Percentiles rank a stretch among this genome's conserved stretches.
Conservation (phyloP, 257 asterid species). For the Nicotiana noctiflora region DNA sequence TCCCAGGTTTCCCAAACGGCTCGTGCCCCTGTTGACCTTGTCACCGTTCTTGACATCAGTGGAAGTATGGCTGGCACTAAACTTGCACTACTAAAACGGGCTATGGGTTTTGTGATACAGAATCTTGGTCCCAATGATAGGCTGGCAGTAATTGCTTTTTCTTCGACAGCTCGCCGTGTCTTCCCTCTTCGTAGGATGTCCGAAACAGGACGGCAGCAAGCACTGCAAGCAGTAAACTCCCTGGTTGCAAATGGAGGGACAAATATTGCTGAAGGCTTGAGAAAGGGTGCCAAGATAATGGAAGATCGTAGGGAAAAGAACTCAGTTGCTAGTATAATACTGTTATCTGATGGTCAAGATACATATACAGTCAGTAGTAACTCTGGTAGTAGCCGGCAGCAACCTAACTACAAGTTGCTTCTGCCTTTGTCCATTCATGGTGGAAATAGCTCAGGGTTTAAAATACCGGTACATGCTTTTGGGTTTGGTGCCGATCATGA, state of each 20-base stretch:
- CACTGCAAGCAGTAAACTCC: constrained; percentile 81
- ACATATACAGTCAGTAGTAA: constrained; percentile 69
- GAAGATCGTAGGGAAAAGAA: constrained; percentile 79
- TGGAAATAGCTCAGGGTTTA: constrained; percentile 41
- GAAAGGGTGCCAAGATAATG: constrained; percentile 86
- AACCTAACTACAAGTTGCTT: constrained; percentile 53
- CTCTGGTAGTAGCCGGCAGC: constrained; percentile 20
- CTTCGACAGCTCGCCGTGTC: constrained; percentile 92
- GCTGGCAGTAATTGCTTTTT: constrained; percentile 87
- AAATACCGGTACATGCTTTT: constrained; percentile 83
- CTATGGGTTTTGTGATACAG: constrained; percentile 97
- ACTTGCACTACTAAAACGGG: constrained; percentile 88
- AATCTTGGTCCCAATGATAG: constrained; percentile 90
- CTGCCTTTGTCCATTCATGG: constrained; percentile 67
- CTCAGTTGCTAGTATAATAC: constrained; percentile 77
- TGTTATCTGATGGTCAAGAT: constrained; percentile 93
- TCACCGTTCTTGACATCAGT: constrained; percentile 90
- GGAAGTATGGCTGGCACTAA: constrained; percentile 99
- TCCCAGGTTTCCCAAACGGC: constrained; percentile 40
- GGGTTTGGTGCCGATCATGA: constrained; percentile 94
- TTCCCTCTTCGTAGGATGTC: constrained; percentile 90
- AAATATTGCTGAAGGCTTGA: constrained; percentile 91
- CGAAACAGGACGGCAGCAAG: constrained; percentile 78
- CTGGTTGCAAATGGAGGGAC: constrained; percentile 94
- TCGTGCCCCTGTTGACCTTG: constrained; percentile 97